phyloP scores from a whole-genome alignment of 441 rosid genomes.

The Populus trichocarpa region DNA sequence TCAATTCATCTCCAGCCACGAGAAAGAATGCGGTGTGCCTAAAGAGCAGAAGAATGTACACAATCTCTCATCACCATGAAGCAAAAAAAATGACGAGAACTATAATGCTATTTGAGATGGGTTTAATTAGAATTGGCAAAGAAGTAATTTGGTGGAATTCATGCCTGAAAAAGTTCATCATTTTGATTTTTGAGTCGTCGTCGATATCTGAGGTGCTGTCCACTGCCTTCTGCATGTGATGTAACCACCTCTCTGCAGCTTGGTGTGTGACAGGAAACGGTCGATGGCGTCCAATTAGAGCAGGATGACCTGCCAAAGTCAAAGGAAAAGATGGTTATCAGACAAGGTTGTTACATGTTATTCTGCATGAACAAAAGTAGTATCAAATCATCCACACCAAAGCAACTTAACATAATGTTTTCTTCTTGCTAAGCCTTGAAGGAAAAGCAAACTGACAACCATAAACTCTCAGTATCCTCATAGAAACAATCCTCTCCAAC shows the following conservation, averaged over 20 bases:
- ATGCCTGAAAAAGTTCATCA: slow-evolving; percentile 91
- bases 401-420: neutral
- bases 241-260: slow-evolving; percentile 94
- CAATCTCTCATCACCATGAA: neutral
- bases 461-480: too few relatives aligned
- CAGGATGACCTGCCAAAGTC: slow-evolving; percentile 70
- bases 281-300: slow-evolving; percentile 81
- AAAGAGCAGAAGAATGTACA: slow-evolving; percentile 12
- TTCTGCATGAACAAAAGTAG: neutral
- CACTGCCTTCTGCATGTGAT: slow-evolving; percentile 80
- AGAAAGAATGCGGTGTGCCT: slow-evolving; percentile 97
- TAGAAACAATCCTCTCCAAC: neutral
- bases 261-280: slow-evolving; percentile 82
- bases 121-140: neutral
- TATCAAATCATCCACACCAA: neutral
- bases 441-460: neutral
- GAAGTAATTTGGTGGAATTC: neutral
- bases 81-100: neutral
- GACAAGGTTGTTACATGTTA: neutral
- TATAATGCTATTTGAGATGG: neutral
- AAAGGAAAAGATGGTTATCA: slow-evolving; percentile 2
- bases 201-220: slow-evolving; percentile 65
- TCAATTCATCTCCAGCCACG: slow-evolving; percentile 88
- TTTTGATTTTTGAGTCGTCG: slow-evolving; percentile 60
- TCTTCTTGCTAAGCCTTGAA: neutral